These are phyloP conservation scores for Chamaecrista fasciculata DNA, from an alignment of 306 rosid genomes.

Conservation along the genomic window DNA sequence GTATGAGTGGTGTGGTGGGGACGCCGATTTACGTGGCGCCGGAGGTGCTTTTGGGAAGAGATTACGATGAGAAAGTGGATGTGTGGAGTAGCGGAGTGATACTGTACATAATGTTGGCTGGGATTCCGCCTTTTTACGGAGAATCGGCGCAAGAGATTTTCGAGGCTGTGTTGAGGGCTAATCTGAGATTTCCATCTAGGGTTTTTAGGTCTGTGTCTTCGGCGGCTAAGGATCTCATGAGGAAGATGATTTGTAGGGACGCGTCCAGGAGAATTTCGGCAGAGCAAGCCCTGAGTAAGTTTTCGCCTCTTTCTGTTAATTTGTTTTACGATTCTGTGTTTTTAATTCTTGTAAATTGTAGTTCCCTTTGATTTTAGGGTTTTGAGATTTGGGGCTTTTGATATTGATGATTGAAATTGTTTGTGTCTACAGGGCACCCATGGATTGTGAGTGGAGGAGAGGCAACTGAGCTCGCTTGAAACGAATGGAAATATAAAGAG, in stretches of 20 bases:
- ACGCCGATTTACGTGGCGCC: slow-evolving; percentile 82
- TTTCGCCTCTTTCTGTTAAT: neutral
- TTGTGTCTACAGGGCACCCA: slow-evolving; percentile 60
- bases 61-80: slow-evolving; percentile 60
- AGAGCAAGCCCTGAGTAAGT: slow-evolving; percentile 70
- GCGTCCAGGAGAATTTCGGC: slow-evolving; percentile 56
- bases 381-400: neutral
- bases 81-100: slow-evolving; percentile 77
- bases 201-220: slow-evolving; percentile 62
- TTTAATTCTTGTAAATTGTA: neutral
- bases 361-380: neutral
- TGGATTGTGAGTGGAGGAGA: slow-evolving; percentile 76
- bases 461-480: slow-evolving; percentile 9
- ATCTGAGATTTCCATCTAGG: slow-evolving; percentile 68
- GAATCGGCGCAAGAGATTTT: slow-evolving; percentile 58
- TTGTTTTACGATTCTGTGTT: too few species aligned
- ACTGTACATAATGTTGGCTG: slow-evolving; percentile 65
- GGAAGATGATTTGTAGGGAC: slow-evolving; percentile 78
- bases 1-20: slow-evolving; percentile 63
- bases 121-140: slow-evolving; percentile 75
- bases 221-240: slow-evolving; percentile 65
- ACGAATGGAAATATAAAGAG: slow-evolving; percentile 4
- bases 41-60: slow-evolving; percentile 61
- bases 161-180: slow-evolving; percentile 62
- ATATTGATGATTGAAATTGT: slow-evolving; percentile 6